phyloP scores from a whole-genome alignment of 228 moss, liverwort and hornwort genomes.

The Sphagnum fallax region DNA sequence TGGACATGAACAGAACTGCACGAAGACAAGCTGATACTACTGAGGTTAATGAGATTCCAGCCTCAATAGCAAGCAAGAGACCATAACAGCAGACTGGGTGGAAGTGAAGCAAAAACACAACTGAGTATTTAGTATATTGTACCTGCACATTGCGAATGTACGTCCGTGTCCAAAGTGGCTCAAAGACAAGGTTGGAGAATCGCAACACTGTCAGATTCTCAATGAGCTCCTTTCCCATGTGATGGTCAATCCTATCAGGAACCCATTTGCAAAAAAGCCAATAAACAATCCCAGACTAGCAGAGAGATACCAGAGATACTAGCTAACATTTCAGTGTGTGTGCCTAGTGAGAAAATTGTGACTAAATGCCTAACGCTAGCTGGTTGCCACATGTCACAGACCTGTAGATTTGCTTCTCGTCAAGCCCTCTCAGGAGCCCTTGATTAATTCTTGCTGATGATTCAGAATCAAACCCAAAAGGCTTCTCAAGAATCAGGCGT shows the following conservation, averaged over 20 bases:
- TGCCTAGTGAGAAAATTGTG: no score
- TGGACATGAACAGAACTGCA: no score
- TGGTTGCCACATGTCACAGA: slow-evolving; percentile 3
- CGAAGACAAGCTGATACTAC: no score
- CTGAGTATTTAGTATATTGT: background rate
- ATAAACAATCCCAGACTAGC: background rate
- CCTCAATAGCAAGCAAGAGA: no score
- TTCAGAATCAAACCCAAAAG: slow-evolving; percentile 66
- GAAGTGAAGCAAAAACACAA: no score
- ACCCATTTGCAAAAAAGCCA: background rate
- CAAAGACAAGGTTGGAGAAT: slow-evolving; percentile 93
- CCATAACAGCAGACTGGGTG: no score
- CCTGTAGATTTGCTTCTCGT: slow-evolving; percentile 84
- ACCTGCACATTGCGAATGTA: slow-evolving; percentile 95
- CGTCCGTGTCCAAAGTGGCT: slow-evolving; percentile 76
- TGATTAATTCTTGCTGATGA: slow-evolving; percentile 63
- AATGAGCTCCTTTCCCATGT: slow-evolving; percentile 86
- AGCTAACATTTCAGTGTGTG: no score
- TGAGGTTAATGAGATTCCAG: no score
- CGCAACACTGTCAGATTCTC: slow-evolving; percentile 89
- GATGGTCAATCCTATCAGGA: slow-evolving; percentile 73
- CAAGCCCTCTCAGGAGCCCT: slow-evolving; percentile 56
- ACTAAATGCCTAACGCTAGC: no score
- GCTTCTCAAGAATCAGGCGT: slow-evolving; percentile 87
- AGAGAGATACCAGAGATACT: background rate